Evolutionary conservation across 805 yeast genomes (phyloP), one percentile per base, ranked within the genome.

Genomic region (Ogataea nakhonphanomensis): DNA sequence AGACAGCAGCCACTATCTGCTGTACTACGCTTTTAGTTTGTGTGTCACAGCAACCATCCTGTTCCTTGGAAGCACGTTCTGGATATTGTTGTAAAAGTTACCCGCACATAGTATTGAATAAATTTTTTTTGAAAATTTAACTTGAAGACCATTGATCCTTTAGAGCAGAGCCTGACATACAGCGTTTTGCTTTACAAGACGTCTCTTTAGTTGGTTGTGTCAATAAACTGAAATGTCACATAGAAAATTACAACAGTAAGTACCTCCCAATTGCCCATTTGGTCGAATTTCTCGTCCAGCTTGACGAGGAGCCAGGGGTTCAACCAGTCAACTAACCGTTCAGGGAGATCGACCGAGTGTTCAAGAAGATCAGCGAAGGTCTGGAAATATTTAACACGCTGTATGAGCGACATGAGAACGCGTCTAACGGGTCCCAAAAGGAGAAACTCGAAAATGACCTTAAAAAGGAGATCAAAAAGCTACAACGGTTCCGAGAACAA

Each of bases 261-360:
- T 39, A 22, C 28, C 10, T 3, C 10, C 7, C 20, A 17, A 17
- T 17, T 17, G 20, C 20, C 20, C 20, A 4, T 17, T 17, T 17
- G 5, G 20, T 5, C 20, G 20, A 5, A 17, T 17, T 17, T 17
- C 20, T 17, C 20, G 20, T 4, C 20, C 20, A 17, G 13, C 4
- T 29, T 1, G 22, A 5, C 5, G 17, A 28, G 25, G 37, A 33
- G 33, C 15, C 37, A 15, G 33, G 37, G 30, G 29, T 21, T n/a
- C 17, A 12, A n/a, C 11, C 11, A 17, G 35, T 13, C 14, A 25
- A 37, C 48, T 46, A 46, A 46, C 49, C 27, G 11, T 15, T 20
- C 25, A 65, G 69, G 61, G 84, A 78, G 65, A 74, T 78, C 59
- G 84, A 78, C 58, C 77, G 78, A 48, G 76, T 77, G 54, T 75